phyloP scores from a whole-genome alignment of 116 monocot species.

The Zostera marina region DNA sequence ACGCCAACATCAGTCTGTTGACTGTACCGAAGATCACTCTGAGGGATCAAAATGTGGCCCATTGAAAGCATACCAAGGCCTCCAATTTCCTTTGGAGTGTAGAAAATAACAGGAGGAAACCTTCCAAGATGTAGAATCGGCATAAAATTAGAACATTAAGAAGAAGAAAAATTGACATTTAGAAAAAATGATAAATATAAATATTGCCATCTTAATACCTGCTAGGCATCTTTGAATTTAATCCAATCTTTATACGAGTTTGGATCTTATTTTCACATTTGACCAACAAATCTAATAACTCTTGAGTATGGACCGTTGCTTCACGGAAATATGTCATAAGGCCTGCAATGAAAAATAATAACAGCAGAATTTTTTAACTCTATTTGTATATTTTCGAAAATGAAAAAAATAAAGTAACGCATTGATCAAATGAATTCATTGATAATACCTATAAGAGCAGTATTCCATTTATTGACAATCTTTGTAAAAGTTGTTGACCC shows the following conservation, averaged over 20 bases:
- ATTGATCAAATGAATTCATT: neutral
- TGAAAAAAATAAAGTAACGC: neutral
- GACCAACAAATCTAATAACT: slow-evolving; percentile 88
- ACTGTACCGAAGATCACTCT: slow-evolving; percentile 97
- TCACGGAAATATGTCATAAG: slow-evolving; percentile 99
- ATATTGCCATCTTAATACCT: slow-evolving; percentile 20
- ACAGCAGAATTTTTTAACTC: neutral
- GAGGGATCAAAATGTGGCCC: slow-evolving; percentile 98
- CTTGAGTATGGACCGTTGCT: slow-evolving; percentile 98
- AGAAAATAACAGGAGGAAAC: slow-evolving; percentile 98
- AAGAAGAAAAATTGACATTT: neutral
- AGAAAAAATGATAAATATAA: neutral
- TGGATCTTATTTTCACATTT: slow-evolving; percentile 99
- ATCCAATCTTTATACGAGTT: slow-evolving; percentile 95
- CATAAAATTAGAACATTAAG: neutral
- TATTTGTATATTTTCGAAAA: neutral
- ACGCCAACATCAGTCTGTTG: slow-evolving; percentile 99
- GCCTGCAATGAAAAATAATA: slow-evolving; percentile 21
- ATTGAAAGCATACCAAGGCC: slow-evolving; percentile 98
- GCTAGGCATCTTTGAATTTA: slow-evolving; percentile 99
- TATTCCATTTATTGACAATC: slow-evolving; percentile 93
- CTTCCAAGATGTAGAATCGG: slow-evolving; percentile 17
- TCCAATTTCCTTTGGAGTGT: slow-evolving; percentile 98
- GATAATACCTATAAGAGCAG: slow-evolving; percentile 72
- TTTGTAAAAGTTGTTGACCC: slow-evolving; percentile 84